These are phyloP conservation scores for Candolleomyces aberdarensis DNA, from an alignment of 768 basidiomycete species.

Conservation along the genomic window DNA sequence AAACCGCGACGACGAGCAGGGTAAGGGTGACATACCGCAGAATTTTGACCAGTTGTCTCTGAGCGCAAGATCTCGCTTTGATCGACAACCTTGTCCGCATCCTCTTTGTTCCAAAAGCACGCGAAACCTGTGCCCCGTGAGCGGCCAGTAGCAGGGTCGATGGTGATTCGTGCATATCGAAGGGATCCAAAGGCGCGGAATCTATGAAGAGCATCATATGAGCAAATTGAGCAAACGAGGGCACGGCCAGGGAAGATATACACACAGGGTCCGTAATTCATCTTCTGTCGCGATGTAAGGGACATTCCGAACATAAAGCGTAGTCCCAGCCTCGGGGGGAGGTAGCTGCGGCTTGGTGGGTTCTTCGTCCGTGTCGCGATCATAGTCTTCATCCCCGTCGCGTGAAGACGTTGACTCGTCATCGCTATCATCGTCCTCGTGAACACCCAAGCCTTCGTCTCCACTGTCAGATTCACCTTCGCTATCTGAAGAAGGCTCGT, in stretches of 20 bases:
- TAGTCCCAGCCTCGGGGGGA: conserved; percentile 82
- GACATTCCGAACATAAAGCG: conserved; percentile 91
- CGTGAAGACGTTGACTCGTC: conserved; percentile 37
- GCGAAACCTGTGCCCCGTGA: conserved; percentile 95
- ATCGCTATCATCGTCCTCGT: conserved; percentile 43
- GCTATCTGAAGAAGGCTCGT: conserved; percentile 20
- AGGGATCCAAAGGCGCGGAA: conserved; percentile 92
- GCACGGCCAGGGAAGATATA: background rate
- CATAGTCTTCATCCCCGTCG: conserved; percentile 32
- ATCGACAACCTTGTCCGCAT: conserved; percentile 81
- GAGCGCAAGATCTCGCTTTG: conserved; percentile 71
- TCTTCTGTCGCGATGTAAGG: conserved; percentile 93
- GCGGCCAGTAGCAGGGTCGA: conserved; percentile 79
- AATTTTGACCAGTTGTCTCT: conserved; percentile 53
- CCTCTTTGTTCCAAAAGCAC: conserved; percentile 93
- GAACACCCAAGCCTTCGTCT: conserved; percentile 40
- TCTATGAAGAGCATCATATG: too few relatives aligned
- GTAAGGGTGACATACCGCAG: conserved; percentile 22
- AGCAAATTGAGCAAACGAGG: too few relatives aligned
- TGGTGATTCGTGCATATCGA: conserved; percentile 87
- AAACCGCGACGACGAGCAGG: background rate
- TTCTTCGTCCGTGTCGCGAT: conserved; percentile 33
- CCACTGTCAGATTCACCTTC: conserved; percentile 28
- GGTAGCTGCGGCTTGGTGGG: conserved; percentile 69
- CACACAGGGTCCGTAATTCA: conserved; percentile 81